These are phyloP conservation scores for Aphanomyces euteiches DNA, from an alignment of 352 stramenopile genomes.

Conservation along the genomic window DNA sequence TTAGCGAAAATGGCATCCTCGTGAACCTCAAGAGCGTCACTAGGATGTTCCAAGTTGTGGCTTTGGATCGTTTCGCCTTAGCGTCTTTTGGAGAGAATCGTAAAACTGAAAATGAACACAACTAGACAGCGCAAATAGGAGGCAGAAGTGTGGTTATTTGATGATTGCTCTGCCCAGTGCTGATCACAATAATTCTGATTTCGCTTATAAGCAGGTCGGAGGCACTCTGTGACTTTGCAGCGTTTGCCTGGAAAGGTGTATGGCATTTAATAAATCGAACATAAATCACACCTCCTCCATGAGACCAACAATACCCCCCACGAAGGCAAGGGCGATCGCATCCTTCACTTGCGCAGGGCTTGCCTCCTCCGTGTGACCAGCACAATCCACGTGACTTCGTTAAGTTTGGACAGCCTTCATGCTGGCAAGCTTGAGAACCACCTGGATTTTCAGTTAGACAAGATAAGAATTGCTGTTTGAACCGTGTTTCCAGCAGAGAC, in stretches of 20 bases:
- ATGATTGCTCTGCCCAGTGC: conserved; percentile 7
- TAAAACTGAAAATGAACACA: too few species aligned
- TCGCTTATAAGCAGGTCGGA: background rate
- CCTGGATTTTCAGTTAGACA: background rate
- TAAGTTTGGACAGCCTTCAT: background rate
- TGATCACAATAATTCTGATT: background rate
- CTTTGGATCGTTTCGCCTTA: too few species aligned
- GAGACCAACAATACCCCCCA: conserved; percentile 7
- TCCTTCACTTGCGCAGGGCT: background rate
- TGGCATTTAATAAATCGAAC: too few species aligned
- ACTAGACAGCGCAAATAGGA: too few species aligned
- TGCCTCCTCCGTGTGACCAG: conserved; percentile 6
- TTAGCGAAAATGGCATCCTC: conserved; percentile 76
- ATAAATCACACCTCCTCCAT: background rate
- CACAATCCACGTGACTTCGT: background rate
- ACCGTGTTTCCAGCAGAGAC: conserved; percentile 18
- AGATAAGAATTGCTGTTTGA: background rate
- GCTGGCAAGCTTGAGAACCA: background rate
- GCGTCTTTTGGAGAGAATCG: too few species aligned
- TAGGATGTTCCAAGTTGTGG: too few species aligned
- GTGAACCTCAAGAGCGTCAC: conserved; percentile 70
- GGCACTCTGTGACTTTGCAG: background rate
- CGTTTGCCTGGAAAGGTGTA: background rate
- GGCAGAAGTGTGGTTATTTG: too few species aligned
- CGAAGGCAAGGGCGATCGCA: conserved; percentile 4